phyloP scores from a whole-genome alignment of 2,329 filamentous ascomycete species.

The Phyllosticta paracitricarpa region DNA sequence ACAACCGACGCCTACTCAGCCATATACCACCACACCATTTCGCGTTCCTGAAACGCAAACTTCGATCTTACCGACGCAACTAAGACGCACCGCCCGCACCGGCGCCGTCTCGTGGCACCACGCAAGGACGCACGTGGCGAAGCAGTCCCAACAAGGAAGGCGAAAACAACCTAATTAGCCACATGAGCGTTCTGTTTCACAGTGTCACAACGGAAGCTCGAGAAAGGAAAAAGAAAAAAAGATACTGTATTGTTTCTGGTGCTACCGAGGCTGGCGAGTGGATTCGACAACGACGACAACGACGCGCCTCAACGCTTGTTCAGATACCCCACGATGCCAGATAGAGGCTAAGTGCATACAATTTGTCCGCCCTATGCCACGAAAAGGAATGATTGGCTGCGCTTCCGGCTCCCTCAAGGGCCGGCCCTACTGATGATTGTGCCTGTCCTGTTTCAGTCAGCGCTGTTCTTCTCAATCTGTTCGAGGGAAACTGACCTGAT shows the following conservation, averaged over 20 bases:
- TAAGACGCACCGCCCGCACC: neutral
- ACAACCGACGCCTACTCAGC: neutral
- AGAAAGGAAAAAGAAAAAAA: neutral
- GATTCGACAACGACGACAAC: neutral
- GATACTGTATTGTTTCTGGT: neutral
- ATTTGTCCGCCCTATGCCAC: neutral
- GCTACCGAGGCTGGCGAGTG: neutral
- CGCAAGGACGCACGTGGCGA: neutral
- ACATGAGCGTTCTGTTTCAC: neutral
- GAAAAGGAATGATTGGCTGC: neutral
- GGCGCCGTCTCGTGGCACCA: neutral
- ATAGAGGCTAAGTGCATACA: neutral
- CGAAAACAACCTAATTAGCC: neutral
- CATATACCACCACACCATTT: neutral
- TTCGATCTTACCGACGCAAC: neutral
- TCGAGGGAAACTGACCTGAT: neutral
- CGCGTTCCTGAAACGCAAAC: neutral
- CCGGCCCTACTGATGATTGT: neutral
- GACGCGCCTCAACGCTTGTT: neutral
- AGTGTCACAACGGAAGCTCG: neutral
- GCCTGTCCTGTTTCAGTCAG: neutral
- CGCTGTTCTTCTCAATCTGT: neutral
- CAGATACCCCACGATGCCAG: neutral
- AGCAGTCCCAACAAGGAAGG: neutral
- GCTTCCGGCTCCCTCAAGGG: neutral